phyloP scores from a whole-genome alignment of 202 grass and related monocot species.

The Carex arenaria region DNA sequence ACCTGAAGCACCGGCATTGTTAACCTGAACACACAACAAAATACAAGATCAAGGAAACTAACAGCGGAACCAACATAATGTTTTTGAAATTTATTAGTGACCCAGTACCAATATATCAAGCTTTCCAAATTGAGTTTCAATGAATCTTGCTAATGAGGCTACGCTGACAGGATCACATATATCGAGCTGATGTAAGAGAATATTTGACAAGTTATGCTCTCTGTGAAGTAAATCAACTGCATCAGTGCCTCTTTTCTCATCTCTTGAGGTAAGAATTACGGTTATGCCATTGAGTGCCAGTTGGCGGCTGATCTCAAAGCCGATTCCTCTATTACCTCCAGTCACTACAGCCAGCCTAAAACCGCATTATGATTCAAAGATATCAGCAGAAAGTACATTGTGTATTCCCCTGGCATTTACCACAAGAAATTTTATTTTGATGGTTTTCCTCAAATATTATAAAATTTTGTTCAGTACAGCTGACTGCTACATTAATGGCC shows the following conservation, averaged over 20 bases:
- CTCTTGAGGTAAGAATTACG: conserved; percentile 66
- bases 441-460: neutral
- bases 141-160: conserved; percentile 35
- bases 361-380: neutral
- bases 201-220: conserved; percentile 34
- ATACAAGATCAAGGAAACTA: neutral
- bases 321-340: conserved; percentile 68
- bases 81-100: neutral
- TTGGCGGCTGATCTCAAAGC: conserved; percentile 48
- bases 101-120: conserved; percentile 67
- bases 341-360: conserved; percentile 62
- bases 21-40: conserved; percentile 32
- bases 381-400: neutral
- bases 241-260: conserved; percentile 48
- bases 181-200: conserved; percentile 72
- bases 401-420: neutral
- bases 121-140: conserved; percentile 47
- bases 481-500: neutral
- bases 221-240: conserved; percentile 34
- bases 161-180: conserved; percentile 37
- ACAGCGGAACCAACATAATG: neutral
- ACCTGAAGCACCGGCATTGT: conserved; percentile 58
- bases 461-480: neutral
- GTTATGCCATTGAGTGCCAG: conserved; percentile 42
- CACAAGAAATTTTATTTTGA: neutral